phyloP scores from a whole-genome alignment of 2,329 filamentous ascomycete species.

The Geosmithia flava region DNA sequence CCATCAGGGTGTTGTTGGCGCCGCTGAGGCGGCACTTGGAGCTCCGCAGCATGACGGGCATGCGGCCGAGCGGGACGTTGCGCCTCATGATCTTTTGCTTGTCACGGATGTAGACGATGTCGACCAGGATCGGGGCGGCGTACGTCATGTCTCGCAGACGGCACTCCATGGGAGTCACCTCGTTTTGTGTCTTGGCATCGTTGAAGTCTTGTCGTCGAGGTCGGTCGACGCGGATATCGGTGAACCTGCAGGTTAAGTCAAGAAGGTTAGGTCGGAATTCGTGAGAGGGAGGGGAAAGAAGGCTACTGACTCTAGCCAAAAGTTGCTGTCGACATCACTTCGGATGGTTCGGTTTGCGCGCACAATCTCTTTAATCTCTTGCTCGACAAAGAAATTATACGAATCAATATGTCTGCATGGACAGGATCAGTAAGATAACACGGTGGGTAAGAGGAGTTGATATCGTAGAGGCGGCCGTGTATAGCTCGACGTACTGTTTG shows the following conservation, averaged over 20 bases:
- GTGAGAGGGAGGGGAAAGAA: not conserved
- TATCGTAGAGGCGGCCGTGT: not conserved
- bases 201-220: slow-evolving; percentile 71
- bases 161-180: slow-evolving; percentile 92
- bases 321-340: slow-evolving; percentile 85
- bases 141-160: slow-evolving; percentile 97
- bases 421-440: slow-evolving; percentile 2
- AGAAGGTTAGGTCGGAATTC: not conserved
- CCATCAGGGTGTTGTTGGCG: slow-evolving; percentile 81
- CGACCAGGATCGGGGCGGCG: slow-evolving; percentile 83
- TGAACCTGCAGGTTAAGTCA: slow-evolving; percentile 36
- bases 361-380: slow-evolving; percentile 94
- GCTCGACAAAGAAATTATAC: slow-evolving; percentile 96
- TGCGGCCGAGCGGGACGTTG: slow-evolving; percentile 71
- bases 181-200: slow-evolving; percentile 54
- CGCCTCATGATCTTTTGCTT: slow-evolving; percentile 62
- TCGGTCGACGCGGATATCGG: slow-evolving; percentile 75
- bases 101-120: slow-evolving; percentile 81
- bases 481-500: slow-evolving; percentile 52
- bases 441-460: not conserved
- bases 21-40: slow-evolving; percentile 80
- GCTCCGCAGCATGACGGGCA: slow-evolving; percentile 96
- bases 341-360: slow-evolving; percentile 78
- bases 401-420: slow-evolving; percentile 70
- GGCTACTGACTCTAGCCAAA: slow-evolving; percentile 59